Conservation (phyloP, 495 filamentous ascomycete genomes). For the Tetracladium marchalianum region DNA sequence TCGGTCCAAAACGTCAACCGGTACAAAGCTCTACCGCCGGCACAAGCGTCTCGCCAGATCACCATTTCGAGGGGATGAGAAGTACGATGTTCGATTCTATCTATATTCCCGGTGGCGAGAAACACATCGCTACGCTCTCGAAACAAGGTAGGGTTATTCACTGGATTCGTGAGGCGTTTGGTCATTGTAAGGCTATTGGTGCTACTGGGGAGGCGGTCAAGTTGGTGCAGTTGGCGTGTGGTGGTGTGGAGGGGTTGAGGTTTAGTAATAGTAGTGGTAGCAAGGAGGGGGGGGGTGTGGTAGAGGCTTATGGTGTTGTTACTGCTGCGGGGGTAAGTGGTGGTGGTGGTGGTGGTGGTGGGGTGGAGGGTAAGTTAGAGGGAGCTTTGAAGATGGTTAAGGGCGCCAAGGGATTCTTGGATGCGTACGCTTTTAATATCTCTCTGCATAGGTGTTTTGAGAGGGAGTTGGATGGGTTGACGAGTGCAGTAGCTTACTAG, state of each 20-base stretch:
- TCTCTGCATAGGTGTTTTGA: slow-evolving; percentile 61
- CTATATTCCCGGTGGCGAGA: slow-evolving; percentile 63
- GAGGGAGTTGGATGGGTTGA: slow-evolving; percentile 61
- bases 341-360: slow-evolving; percentile 15
- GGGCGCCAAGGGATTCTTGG: slow-evolving; percentile 52
- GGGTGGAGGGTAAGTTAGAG: slow-evolving; percentile 40
- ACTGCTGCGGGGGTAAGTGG: slow-evolving; percentile 41
- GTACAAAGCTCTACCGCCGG: slow-evolving; percentile 49
- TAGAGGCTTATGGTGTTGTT: slow-evolving; percentile 63
- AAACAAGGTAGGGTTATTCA: slow-evolving; percentile 71
- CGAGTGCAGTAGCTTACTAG: slow-evolving; percentile 33
- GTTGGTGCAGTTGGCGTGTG: slow-evolving; percentile 47
- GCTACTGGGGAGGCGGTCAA: slow-evolving; percentile 61
- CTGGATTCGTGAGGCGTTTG: slow-evolving; percentile 78
- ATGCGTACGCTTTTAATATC: slow-evolving; percentile 56
- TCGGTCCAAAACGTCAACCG: slow-evolving; percentile 50
- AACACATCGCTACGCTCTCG: slow-evolving; percentile 48
- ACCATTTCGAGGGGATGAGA: slow-evolving; percentile 74
- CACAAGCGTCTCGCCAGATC: slow-evolving; percentile 57
- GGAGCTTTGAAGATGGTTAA: slow-evolving; percentile 48
- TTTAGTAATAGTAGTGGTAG: slow-evolving; percentile 27
- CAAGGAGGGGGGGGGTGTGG: slow-evolving; percentile 37
- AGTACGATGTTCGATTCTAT: slow-evolving; percentile 80
- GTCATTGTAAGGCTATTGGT: slow-evolving; percentile 70
- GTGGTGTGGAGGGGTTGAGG: slow-evolving; percentile 40